Conservation (phyloP, 192 early-diverging fungal genomes). For the Coemansia sp. region DNA sequence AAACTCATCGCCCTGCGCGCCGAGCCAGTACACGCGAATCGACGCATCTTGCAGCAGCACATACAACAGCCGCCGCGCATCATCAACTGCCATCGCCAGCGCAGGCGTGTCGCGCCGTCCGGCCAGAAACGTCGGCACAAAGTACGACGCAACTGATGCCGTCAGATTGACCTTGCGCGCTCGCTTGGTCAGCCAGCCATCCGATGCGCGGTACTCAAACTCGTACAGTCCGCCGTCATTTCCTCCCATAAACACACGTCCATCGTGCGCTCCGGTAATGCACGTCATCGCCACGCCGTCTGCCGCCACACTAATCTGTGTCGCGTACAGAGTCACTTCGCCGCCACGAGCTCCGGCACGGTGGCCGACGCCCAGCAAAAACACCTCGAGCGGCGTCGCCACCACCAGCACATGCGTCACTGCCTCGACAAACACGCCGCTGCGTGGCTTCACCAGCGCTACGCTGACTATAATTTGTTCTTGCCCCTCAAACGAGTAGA, state of each 20-base stretch:
- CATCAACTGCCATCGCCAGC: constrained; percentile 65
- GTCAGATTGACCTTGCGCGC: constrained; percentile 77
- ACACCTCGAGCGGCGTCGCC: constrained; percentile 82
- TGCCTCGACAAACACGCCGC: constrained; percentile 77
- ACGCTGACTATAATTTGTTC: constrained; percentile 87
- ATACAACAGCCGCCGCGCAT: constrained; percentile 67
- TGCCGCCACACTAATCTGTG: constrained; percentile 73
- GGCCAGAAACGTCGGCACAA: constrained; percentile 67
- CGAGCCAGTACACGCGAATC: constrained; percentile 70
- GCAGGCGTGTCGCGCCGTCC: constrained; percentile 50
- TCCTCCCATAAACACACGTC: constrained; percentile 89
- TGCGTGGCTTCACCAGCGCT: constrained; percentile 71
- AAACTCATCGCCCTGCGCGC: constrained; percentile 57
- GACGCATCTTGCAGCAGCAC: constrained; percentile 64
- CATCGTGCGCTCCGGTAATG: constrained; percentile 74
- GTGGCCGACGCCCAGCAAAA: constrained; percentile 71
- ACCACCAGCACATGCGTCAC: constrained; percentile 83
- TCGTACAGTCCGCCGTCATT: constrained; percentile 86
- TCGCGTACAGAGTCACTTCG: constrained; percentile 70
- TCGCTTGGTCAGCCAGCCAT: constrained; percentile 81
- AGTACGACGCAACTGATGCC: constrained; percentile 59
- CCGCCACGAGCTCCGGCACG: constrained; percentile 32
- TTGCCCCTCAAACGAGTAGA: constrained; percentile 79
- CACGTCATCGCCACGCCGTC: constrained; percentile 78
- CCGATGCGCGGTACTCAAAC: constrained; percentile 79